A percentile compares a stretch with the other conserved stretches of the same genome.
Conservation (phyloP, 306 rosid species). For the Hippophae tibetana region DNA sequence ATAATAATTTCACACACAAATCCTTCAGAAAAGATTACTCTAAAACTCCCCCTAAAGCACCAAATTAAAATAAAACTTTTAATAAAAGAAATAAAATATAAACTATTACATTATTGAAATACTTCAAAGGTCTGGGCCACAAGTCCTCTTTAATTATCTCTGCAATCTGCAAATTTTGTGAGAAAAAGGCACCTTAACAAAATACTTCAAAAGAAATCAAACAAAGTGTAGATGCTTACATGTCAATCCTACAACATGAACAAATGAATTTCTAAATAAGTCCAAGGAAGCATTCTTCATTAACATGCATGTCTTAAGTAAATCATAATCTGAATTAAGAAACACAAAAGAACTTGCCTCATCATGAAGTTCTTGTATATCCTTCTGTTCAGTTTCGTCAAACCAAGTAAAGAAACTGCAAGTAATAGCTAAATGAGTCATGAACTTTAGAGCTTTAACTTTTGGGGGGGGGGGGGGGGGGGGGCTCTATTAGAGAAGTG, state of each 20-base stretch:
- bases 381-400: constrained; percentile 42
- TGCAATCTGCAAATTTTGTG: constrained; percentile 38
- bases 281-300: too few relatives aligned
- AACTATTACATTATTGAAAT: constrained; percentile 49
- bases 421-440: neutral
- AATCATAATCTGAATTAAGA: neutral
- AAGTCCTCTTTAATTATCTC: constrained; percentile 63
- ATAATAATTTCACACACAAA: constrained; percentile 3
- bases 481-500: too few relatives aligned
- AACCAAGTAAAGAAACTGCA: constrained; percentile 74
- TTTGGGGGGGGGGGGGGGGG: too few relatives aligned
- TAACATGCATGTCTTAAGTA: neutral
- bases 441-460: neutral
- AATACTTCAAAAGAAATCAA: neutral
- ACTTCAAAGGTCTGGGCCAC: constrained; percentile 73
- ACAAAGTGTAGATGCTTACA: neutral
- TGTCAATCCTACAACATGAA: neutral
- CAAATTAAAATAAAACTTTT: too few relatives aligned
- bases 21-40: too few relatives aligned
- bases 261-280: too few relatives aligned
- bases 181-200: constrained; percentile 1
- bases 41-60: too few relatives aligned
- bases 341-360: constrained; percentile 28
- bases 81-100: neutral
- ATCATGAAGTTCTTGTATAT: constrained; percentile 36